These are phyloP conservation scores for Oryza nivara DNA, from an alignment of 176 grass and related monocot species.

Conservation along the genomic window DNA sequence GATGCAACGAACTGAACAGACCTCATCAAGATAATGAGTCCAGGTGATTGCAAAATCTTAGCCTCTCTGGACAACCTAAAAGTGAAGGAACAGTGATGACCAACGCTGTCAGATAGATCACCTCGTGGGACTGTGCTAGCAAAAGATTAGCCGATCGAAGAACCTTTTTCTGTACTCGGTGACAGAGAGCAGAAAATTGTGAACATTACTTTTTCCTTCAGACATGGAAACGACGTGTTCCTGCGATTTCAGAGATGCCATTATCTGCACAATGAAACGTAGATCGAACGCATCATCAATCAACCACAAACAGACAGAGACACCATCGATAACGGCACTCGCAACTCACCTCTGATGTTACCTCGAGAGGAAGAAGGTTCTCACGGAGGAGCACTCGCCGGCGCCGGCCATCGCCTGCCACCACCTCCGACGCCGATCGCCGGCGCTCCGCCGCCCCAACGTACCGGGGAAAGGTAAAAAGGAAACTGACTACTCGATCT, in stretches of 20 bases:
- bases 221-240: not conserved
- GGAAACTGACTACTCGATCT: not conserved
- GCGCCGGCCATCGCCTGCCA: too few species aligned
- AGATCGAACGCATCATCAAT: not conserved
- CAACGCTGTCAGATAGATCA: constrained; percentile 1
- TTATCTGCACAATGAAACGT: too few species aligned
- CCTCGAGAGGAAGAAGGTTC: not conserved
- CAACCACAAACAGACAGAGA: not conserved
- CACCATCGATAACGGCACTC: too few species aligned
- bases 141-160: not conserved
- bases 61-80: not conserved
- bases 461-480: too few species aligned
- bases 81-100: not conserved
- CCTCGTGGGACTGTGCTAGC: too few species aligned
- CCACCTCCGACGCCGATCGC: not conserved
- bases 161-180: constrained; percentile 7
- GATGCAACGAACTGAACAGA: not conserved
- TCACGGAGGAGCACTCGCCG: not conserved
- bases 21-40: not conserved
- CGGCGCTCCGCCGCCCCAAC: too few species aligned
- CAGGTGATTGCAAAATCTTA: not conserved
- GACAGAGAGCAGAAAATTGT: not conserved
- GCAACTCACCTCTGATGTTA: too few species aligned
- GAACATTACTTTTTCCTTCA: not conserved
- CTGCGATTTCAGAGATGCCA: not conserved